Percentiles rank a stretch among this genome's conserved stretches.
phyloP scores from a whole-genome alignment of 257 asterid genomes.

The Nicotiana paniculata region DNA sequence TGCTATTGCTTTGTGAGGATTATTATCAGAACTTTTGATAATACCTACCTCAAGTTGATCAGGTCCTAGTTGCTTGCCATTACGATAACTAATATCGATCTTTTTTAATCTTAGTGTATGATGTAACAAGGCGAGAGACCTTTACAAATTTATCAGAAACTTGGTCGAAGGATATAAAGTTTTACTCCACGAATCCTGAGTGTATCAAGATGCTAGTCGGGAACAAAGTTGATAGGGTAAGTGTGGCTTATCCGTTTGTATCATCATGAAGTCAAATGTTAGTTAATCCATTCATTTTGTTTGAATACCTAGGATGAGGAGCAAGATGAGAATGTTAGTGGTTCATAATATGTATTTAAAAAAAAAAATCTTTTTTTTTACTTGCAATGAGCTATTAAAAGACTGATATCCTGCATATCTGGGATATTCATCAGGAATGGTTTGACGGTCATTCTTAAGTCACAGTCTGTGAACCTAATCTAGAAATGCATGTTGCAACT shows the following conservation, averaged over 20 bases:
- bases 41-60: not conserved
- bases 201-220: conserved; percentile 75
- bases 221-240: conserved; percentile 84
- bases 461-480: not conserved
- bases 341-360: not conserved
- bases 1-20: not conserved
- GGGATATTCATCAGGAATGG: not conserved
- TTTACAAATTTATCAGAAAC: conserved; percentile 57
- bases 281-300: not conserved
- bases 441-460: not conserved
- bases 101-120: conserved; percentile 43
- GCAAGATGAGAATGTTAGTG: not conserved
- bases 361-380: not conserved
- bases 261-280: not conserved
- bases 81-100: not conserved
- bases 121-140: conserved; percentile 78
- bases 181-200: conserved; percentile 67
- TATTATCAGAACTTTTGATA: not conserved
- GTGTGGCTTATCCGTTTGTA: conserved; percentile 12
- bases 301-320: not conserved
- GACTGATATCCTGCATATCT: not conserved
- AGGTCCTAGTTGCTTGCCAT: not conserved
- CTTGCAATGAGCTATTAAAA: not conserved
- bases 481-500: not conserved
- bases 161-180: conserved; percentile 64